Percentiles rank a stretch among this genome's conserved stretches.
These are phyloP conservation scores for Fusarium sp. DNA, from an alignment of 2,329 filamentous ascomycete genomes.

Conservation along the genomic window DNA sequence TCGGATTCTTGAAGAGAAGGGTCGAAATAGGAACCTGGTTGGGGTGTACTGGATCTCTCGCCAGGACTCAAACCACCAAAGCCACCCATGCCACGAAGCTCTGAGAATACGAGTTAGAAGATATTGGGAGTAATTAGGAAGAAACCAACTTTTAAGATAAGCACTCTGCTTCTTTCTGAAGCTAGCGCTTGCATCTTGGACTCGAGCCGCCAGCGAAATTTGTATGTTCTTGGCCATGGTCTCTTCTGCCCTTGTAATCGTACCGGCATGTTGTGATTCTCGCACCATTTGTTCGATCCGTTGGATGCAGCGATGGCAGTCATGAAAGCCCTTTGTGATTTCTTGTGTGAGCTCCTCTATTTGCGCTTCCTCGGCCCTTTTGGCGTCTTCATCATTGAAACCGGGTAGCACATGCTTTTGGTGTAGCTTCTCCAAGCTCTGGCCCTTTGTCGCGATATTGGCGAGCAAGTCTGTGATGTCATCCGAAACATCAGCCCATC, in stretches of 20 bases:
- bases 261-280: conserved; percentile 79
- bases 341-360: conserved; percentile 92
- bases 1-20: conserved; percentile 94
- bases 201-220: conserved; percentile 85
- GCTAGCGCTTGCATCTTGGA: conserved; percentile 90
- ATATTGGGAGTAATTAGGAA: neutral
- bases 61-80: conserved; percentile 61
- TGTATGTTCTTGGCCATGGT: conserved; percentile 97
- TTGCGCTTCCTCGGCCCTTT: conserved; percentile 85
- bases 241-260: conserved; percentile 85
- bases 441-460: conserved; percentile 84
- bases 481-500: conserved; percentile 96
- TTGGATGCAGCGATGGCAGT: conserved; percentile 90
- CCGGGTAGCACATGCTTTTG: conserved; percentile 97
- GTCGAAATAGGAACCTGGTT: conserved; percentile 74
- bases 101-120: conserved; percentile 56
- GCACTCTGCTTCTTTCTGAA: conserved; percentile 98
- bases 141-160: conserved; percentile 84
- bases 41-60: conserved; percentile 67
- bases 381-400: conserved; percentile 94
- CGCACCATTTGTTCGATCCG: conserved; percentile 87
- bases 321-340: conserved; percentile 89
- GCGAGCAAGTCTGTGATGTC: conserved; percentile 87
- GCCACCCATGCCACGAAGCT: conserved; percentile 79
- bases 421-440: conserved; percentile 89